phyloP scores from a whole-genome alignment of 78 protist species.

The Dictyostelium firmibasis region DNA sequence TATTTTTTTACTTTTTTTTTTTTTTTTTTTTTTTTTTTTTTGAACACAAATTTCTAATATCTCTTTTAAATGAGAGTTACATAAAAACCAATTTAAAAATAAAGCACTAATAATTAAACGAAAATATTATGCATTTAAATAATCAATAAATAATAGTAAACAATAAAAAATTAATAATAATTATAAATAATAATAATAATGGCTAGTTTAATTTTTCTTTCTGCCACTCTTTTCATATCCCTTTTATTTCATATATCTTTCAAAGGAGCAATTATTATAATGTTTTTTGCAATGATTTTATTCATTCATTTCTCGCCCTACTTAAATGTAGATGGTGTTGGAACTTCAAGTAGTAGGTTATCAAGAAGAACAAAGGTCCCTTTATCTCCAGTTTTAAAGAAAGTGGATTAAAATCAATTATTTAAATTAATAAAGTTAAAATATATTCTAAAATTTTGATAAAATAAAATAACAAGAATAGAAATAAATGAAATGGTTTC shows the following conservation, averaged over 20 bases:
- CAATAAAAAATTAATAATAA: background rate
- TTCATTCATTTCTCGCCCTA: background rate
- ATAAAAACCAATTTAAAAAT: background rate
- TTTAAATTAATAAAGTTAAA: no score
- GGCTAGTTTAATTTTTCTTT: background rate
- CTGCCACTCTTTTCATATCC: background rate
- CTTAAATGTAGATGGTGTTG: background rate
- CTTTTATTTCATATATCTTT: background rate
- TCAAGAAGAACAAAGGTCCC: background rate
- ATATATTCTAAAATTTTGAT: background rate
- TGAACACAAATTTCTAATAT: background rate
- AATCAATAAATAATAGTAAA: background rate
- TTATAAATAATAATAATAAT: background rate
- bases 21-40: background rate
- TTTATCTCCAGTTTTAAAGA: background rate
- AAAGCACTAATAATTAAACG: background rate
- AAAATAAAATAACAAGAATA: background rate
- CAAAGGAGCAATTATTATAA: background rate
- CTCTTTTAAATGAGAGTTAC: background rate
- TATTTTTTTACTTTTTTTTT: background rate
- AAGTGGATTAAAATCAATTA: background rate
- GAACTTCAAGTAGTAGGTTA: background rate
- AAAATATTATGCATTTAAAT: background rate
- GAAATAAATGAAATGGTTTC: background rate
- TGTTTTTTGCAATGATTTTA: constrained; percentile 1